These are phyloP conservation scores for Stereocaulon alpinum DNA, from an alignment of 495 filamentous ascomycete genomes.

Conservation along the genomic window DNA sequence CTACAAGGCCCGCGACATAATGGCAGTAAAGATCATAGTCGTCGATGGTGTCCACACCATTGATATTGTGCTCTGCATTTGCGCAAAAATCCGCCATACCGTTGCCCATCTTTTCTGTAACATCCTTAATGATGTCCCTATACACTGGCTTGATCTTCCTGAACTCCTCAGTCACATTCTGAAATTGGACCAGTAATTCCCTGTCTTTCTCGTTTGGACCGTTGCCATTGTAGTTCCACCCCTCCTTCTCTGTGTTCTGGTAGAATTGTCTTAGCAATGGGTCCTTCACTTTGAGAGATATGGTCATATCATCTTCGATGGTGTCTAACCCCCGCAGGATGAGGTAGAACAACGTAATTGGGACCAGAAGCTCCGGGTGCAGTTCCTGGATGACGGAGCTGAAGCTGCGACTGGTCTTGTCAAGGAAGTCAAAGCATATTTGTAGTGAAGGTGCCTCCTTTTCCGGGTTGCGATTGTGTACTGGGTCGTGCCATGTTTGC, in stretches of 20 bases:
- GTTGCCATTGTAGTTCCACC: constrained; percentile 81
- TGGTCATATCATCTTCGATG: constrained; percentile 96
- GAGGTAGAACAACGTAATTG: constrained; percentile 89
- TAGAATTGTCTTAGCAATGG: constrained; percentile 77
- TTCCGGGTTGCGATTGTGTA: constrained; percentile 67
- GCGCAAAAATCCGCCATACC: constrained; percentile 94
- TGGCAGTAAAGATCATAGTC: constrained; percentile 96
- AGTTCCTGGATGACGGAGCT: constrained; percentile 88
- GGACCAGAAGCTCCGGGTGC: constrained; percentile 83
- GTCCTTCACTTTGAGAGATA: constrained; percentile 70
- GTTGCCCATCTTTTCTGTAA: constrained; percentile 90
- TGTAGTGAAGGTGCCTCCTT: constrained; percentile 65
- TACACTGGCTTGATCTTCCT: constrained; percentile 82
- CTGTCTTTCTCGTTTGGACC: constrained; percentile 91
- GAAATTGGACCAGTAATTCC: constrained; percentile 82
- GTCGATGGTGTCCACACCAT: constrained; percentile 70
- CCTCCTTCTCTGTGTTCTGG: constrained; percentile 63
- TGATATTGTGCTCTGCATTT: constrained; percentile 65
- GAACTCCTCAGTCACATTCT: constrained; percentile 76
- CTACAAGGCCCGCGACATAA: constrained; percentile 94
- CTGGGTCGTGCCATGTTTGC: constrained; percentile 93
- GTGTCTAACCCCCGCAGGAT: constrained; percentile 85
- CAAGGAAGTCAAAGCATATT: constrained; percentile 75
- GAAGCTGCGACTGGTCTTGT: constrained; percentile 88
- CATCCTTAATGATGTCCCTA: constrained; percentile 81